Evolutionary conservation across 495 filamentous ascomycete species (phyloP).

Genomic region (Hypoxylon crocopeplum): DNA sequence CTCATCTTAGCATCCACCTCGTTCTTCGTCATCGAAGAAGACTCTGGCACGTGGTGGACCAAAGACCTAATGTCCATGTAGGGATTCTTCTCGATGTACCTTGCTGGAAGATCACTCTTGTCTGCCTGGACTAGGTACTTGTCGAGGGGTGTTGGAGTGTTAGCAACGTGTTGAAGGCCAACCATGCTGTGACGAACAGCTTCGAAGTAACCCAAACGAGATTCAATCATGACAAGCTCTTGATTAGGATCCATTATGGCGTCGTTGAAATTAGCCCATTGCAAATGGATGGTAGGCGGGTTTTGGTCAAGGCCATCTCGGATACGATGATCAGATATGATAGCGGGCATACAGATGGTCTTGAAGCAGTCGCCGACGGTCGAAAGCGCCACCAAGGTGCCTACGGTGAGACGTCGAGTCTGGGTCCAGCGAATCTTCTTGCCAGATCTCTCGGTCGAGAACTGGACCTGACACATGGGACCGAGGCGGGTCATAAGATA

Average conservation of each 20-base stretch:
- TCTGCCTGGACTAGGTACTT: constrained; percentile 54
- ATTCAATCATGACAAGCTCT: constrained; percentile 82
- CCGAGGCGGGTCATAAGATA: constrained; percentile 68
- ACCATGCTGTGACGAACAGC: constrained; percentile 72
- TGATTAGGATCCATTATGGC: constrained; percentile 69
- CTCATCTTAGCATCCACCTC: constrained; percentile 56
- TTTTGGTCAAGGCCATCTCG: constrained; percentile 61
- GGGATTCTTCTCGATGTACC: constrained; percentile 41
- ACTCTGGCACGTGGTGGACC: constrained; percentile 39
- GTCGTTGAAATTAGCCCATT: constrained; percentile 68
- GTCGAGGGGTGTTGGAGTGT: constrained; percentile 50
- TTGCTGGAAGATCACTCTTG: constrained; percentile 41
- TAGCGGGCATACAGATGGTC: constrained; percentile 71
- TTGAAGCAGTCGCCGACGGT: constrained; percentile 68
- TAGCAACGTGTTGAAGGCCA: constrained; percentile 74
- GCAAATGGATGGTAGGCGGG: constrained; percentile 78
- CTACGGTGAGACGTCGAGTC: constrained; percentile 73
- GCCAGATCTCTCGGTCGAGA: constrained; percentile 69
- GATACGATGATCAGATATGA: constrained; percentile 74
- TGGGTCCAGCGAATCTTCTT: constrained; percentile 80
- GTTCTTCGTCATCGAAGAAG: constrained; percentile 36
- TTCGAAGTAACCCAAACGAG: constrained; percentile 75
- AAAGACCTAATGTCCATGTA: constrained; percentile 46
- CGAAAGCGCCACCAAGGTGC: constrained; percentile 74
- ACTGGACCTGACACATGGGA: constrained; percentile 70